Evolutionary conservation across 352 stramenopile species (phyloP).

Genomic region (Pythium apleroticum): DNA sequence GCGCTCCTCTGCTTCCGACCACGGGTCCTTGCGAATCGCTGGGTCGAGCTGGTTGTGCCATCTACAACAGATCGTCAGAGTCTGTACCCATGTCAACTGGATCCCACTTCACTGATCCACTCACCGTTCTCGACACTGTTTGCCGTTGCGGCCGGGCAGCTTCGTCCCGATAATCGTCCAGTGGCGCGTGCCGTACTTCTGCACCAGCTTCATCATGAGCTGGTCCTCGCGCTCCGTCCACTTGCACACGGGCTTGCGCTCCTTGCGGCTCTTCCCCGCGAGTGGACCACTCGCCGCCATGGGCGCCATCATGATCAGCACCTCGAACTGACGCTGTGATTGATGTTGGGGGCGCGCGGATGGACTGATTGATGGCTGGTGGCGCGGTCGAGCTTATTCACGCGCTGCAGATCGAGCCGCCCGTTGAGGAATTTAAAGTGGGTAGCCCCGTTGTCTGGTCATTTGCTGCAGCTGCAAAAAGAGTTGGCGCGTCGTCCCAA

Average conservation of each 20-base stretch:
- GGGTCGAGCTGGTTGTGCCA: conserved; percentile 97
- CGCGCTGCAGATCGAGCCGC: conserved; percentile 8
- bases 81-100: conserved; percentile 1
- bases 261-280: conserved; percentile 38
- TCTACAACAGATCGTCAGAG: conserved; percentile 28
- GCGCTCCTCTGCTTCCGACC: conserved; percentile 89
- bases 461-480: conserved; percentile 21
- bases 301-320: conserved; percentile 16
- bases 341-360: background rate
- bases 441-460: conserved; percentile 6
- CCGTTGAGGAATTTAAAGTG: conserved; percentile 34
- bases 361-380: background rate
- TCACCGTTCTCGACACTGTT: conserved; percentile 94
- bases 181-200: conserved; percentile 93
- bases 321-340: background rate
- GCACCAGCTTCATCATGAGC: conserved; percentile 86
- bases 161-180: conserved; percentile 98
- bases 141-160: conserved; percentile 91
- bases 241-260: conserved; percentile 82
- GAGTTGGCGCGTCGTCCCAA: conserved; percentile 29
- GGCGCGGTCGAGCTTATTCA: background rate
- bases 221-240: conserved; percentile 89
- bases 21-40: conserved; percentile 91
- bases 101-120: conserved; percentile 5
- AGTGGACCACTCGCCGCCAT: background rate